Base-by-base conservation (phyloP, 2,329 filamentous ascomycete species). In the Emergomyces orientalis region DNA sequence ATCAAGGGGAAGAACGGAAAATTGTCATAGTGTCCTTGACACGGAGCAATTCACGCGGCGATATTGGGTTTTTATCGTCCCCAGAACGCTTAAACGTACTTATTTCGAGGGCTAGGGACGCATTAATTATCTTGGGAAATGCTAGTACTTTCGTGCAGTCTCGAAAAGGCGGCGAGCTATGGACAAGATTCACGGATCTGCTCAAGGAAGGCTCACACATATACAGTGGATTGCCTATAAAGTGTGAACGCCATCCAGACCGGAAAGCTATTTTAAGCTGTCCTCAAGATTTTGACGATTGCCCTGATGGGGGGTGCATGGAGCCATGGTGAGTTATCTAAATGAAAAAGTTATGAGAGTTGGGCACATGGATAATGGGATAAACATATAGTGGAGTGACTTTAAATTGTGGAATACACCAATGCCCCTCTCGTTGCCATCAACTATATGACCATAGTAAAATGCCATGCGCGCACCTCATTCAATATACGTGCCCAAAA, bases 1-100 rank as follows among this genome's bases (percentile, higher is more conserved):
- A 88, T 63, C 89, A 91, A 71, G 88, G 89, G 1, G 88, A 91
- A 69, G 88, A 92, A 66, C 86, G 84, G 45, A 84, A 91, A 1
- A 87, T 92, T 19, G 85, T 91, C 0, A 81, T 92, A 8, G 83
- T 78, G 0, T 88, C 86, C 0, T 72, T 91, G 13, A 89, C 87
- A 0, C 77, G 89, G 4, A 88, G 87, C 70, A 91, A 91, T 65
- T 63, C 68, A 0, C 69, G 70, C 0, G 81, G 83, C 0, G 85
- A 90, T 1, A 88, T 91, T 37, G 88, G 89, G 0, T 91, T 91
- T 70, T 85, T 91, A 79, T 70, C 76, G 0, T 78, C 86, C 0
- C 83, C 84, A 0, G 83, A 91, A 66, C 79, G 89, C 0, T 71
- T 91, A 0, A 90, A 90, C 22, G 88, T 91, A 0, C 73, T 91